Evolutionary conservation across 768 basidiomycete species (phyloP), one percentile per base, ranked within the genome.

Genomic region (Cystobasidium onofrii): DNA sequence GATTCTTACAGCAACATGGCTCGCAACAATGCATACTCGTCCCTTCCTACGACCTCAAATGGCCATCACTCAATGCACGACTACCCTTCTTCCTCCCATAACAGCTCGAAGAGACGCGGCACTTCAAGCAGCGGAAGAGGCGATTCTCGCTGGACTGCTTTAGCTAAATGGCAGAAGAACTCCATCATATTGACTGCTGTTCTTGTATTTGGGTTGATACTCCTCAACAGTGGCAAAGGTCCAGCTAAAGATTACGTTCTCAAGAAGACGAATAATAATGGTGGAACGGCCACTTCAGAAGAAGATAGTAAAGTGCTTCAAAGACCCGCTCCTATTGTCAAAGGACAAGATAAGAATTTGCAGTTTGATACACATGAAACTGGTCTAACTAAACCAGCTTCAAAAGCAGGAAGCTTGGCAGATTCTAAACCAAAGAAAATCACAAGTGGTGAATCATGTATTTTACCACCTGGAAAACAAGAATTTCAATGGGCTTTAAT

Each of bases 401-500:
- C 52, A 60, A 36, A 29, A 23, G 13, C 33, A 29, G 36, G 65
- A 67, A 29, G 65, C 23, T 15, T 43, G 17, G 57, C 57, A 39
- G 36, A 39, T 15, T 39, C 29, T 4, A 39, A 39, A 61, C 57
- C 57, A 7, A 50, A 50, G 18, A 50, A 50, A 20, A 50, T 50
- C 57, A 27, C 57, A 60, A 60, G 29, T 60, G 57, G 57, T 4
- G 57, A 7, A 29, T 34, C 57, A 6, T 75, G 74, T 46, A 60
- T 25, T 39, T 60, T 67, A 18, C 55, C 54, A 25, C 29, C 46
- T 23, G 74, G 74, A 29, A 72, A 72, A 29, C 71, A 50, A 7
- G 74, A 69, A 23, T 25, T 54, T 62, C 91, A 92, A 80, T 99
- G 90, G 81, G 93, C 92, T 0, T 86, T 98, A 78, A 96, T 97